Conservation (phyloP, 2,329 filamentous ascomycete genomes). For the Nannizziopsis arthrosporioides region DNA sequence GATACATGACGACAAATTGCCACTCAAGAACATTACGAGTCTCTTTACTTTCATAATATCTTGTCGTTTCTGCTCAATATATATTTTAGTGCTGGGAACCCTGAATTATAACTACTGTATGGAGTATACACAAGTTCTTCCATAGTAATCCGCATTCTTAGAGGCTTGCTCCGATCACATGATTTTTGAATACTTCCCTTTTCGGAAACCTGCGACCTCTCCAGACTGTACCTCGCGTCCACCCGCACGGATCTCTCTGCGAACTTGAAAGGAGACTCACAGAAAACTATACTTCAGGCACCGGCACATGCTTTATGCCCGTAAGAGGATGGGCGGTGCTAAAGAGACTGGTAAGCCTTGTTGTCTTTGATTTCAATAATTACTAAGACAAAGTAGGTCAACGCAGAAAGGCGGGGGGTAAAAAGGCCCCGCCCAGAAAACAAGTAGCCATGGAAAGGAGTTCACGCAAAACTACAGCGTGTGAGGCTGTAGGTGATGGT, state of each 20-base stretch:
- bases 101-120: constrained; percentile 1
- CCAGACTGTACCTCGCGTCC: background rate
- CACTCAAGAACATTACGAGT: background rate
- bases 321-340: background rate
- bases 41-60: background rate
- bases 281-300: background rate
- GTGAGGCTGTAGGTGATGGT: background rate
- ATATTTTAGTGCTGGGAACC: background rate
- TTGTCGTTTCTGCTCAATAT: background rate
- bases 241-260: background rate
- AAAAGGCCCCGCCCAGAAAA: background rate
- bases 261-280: background rate
- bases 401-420: background rate
- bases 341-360: constrained; percentile 5
- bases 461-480: background rate
- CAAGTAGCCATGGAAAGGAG: background rate
- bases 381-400: background rate
- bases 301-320: background rate
- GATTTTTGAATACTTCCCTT: background rate
- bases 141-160: background rate
- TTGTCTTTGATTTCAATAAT: background rate
- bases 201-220: background rate
- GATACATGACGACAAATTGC: background rate
- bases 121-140: background rate
- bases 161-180: constrained; percentile 1